phyloP scores from a whole-genome alignment of 306 rosid genomes.

The Mimosa bimucronata region DNA sequence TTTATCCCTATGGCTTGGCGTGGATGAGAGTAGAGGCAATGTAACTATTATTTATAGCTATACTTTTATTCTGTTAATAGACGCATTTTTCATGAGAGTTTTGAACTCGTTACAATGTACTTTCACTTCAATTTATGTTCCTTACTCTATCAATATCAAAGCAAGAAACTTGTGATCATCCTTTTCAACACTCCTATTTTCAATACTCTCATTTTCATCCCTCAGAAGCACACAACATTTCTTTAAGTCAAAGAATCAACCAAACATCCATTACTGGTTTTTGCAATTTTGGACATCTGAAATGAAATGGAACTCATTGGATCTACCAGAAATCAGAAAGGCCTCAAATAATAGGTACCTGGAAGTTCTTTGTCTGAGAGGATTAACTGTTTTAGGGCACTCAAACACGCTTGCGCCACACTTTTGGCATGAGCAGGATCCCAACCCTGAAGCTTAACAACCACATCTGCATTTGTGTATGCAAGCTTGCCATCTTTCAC shows the following conservation, averaged over 20 bases:
- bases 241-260: constrained; percentile 7
- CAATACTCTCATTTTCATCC: constrained; percentile 13
- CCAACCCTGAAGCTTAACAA: constrained; percentile 91
- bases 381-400: constrained; percentile 86
- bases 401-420: constrained; percentile 82
- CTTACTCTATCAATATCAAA: too few species aligned
- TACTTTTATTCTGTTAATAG: background rate
- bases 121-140: constrained; percentile 1
- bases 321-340: constrained; percentile 27
- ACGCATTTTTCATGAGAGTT: background rate
- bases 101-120: background rate
- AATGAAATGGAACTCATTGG: constrained; percentile 14
- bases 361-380: constrained; percentile 83
- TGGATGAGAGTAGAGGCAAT: background rate
- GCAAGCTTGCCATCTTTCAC: constrained; percentile 59
- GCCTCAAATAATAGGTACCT: constrained; percentile 50
- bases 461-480: constrained; percentile 81
- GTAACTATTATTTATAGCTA: background rate
- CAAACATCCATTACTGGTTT: background rate
- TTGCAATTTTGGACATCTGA: constrained; percentile 12
- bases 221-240: constrained; percentile 1
- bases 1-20: constrained; percentile 1
- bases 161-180: background rate
- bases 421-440: constrained; percentile 69
- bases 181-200: constrained; percentile 13